Base-by-base conservation (phyloP, 23 red algal genomes). In the Chondrus crispus region DNA sequence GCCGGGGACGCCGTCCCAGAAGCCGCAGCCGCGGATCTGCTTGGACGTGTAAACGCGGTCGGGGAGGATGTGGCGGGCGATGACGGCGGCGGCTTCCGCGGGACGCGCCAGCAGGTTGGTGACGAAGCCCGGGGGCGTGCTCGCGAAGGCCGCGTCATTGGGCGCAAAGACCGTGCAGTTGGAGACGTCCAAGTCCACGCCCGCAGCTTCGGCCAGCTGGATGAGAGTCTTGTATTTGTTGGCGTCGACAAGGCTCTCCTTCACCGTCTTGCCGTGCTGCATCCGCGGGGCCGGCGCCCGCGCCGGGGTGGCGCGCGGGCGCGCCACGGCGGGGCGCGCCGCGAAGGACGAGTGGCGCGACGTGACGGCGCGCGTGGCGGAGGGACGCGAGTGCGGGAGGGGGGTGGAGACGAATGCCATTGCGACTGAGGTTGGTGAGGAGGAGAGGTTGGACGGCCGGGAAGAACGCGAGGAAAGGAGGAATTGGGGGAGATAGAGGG, bases 151-250 rank as follows among this genome's bases (percentile, higher is more conserved):
- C 5, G 33, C 82, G 52, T 94, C 83, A n/a, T 30, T 66, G 41
- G 91, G 91, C 4, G 83, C 83, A 41, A 94, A 94, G 13, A 94
- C 47, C 44, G 83, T 94, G 2, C 83, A 63, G 46, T 66, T 54
- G 18, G 74, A 30, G n/a, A 42, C 12, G 24, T 43, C 53, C 10
- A 51, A 35, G 28, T 77, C 19, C 3, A 81, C 32, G 18, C 29
- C 40, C 32, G 52, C 57, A 12, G 26, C 32, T 2, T 68, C 91
- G 1, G 62, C 60, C 20, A 86, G 40, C 24, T 46, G 39, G 18
- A 85, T 62, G 24, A 93, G 66, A 9, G 76, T 83, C 32, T 82
- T 84, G 57, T 81, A 85, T 24, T 5, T 10, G 26, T 44, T 18
- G 4, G 68, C 40, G 22, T 46, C 62, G 46, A 44, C 36, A 29